Evolutionary conservation across 2,329 filamentous ascomycete genomes (phyloP).

Genomic region (Aspergillus sp.): DNA sequence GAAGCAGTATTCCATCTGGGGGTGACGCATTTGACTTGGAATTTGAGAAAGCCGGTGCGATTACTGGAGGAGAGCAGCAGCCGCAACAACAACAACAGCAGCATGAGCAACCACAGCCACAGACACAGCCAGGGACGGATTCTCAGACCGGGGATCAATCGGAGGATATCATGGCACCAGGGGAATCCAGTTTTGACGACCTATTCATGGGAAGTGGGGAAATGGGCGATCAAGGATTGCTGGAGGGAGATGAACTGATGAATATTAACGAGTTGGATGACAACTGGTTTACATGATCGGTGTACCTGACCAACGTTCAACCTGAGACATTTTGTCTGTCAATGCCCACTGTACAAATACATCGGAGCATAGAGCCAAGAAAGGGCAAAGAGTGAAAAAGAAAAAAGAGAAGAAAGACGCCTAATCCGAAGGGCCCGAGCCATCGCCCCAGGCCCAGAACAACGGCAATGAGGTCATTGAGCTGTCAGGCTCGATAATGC

Average conservation of each 20-base stretch:
- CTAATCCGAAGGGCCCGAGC: no score
- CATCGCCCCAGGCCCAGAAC: no score
- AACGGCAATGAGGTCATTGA: no score
- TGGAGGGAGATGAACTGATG: conserved; percentile 32
- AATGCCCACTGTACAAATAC: no score
- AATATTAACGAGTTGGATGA: conserved; percentile 37
- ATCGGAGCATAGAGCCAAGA: no score
- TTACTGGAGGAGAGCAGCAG: background rate
- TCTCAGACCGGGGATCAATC: conserved; percentile 15
- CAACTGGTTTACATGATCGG: conserved; percentile 30
- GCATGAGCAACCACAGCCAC: conserved; percentile 4
- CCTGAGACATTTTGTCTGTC: background rate
- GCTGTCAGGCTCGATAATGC: no score
- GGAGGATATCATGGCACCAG: conserved; percentile 32
- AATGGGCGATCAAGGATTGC: conserved; percentile 26
- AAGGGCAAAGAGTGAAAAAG: no score
- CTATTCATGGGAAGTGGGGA: conserved; percentile 37
- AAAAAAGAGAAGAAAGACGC: no score
- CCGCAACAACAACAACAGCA: background rate
- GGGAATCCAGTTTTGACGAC: conserved; percentile 41
- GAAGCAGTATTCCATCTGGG: conserved; percentile 24
- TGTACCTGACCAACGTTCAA: no score
- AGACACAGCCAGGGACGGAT: conserved; percentile 9
- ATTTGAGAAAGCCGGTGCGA: conserved; percentile 21
- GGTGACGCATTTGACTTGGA: conserved; percentile 34